A percentile compares a stretch with the other conserved stretches of the same genome.
Evolutionary conservation across 1,284 basidiomycete genomes (phyloP).

Genomic region (Volvariella surrecta): DNA sequence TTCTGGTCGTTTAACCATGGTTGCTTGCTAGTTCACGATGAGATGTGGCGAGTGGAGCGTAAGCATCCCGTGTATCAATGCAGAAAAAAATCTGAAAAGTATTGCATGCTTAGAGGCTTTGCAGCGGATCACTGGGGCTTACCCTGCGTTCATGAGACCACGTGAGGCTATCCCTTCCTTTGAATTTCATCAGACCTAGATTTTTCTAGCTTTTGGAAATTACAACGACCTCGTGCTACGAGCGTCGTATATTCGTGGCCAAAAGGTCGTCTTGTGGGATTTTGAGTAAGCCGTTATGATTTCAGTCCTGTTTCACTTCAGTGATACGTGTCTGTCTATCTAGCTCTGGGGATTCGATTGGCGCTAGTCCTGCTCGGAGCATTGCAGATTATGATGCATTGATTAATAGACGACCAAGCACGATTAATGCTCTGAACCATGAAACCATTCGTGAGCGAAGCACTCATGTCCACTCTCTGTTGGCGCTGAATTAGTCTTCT

Average conservation of each 20-base stretch:
- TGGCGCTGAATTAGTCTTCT: neutral
- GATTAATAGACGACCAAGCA: slow-evolving; percentile 24
- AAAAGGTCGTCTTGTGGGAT: slow-evolving; percentile 28
- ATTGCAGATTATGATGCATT: slow-evolving; percentile 20
- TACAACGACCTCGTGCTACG: slow-evolving; percentile 36
- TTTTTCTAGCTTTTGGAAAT: slow-evolving; percentile 23
- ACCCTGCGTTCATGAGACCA: slow-evolving; percentile 28
- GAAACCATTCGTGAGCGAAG: slow-evolving; percentile 25
- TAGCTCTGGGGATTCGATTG: slow-evolving; percentile 30
- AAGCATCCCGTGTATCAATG: slow-evolving; percentile 5
- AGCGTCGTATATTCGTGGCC: slow-evolving; percentile 23
- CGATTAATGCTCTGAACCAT: slow-evolving; percentile 35
- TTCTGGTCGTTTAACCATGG: neutral
- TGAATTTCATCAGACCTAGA: neutral
- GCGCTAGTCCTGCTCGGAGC: slow-evolving; percentile 22
- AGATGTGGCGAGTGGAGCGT: slow-evolving; percentile 24
- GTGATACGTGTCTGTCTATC: neutral
- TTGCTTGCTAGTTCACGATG: slow-evolving; percentile 16
- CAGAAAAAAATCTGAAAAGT: neutral
- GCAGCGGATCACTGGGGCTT: slow-evolving; percentile 21
- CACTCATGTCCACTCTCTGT: neutral
- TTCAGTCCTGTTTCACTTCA: neutral
- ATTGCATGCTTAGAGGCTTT: slow-evolving; percentile 19
- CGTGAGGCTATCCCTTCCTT: slow-evolving; percentile 15
- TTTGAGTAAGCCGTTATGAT: slow-evolving; percentile 22